These are phyloP conservation scores for Kwoniella botswanensis DNA, from an alignment of 768 basidiomycete species.

Conservation along the genomic window DNA sequence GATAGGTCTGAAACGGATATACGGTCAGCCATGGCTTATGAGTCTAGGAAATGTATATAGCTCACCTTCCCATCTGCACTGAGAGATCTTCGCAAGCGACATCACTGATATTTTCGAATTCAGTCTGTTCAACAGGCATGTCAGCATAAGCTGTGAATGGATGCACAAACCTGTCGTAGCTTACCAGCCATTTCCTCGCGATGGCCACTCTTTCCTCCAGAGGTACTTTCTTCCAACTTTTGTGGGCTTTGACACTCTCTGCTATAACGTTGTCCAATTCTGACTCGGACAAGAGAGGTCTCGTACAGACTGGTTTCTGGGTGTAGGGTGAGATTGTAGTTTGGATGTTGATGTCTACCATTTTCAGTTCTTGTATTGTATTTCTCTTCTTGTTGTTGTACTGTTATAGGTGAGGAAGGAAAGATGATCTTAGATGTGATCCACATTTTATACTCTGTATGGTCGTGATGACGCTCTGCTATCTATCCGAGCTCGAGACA, in stretches of 20 bases:
- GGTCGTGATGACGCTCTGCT: neutral
- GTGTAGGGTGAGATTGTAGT: conserved; percentile 84
- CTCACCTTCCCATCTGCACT: conserved; percentile 88
- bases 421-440: neutral
- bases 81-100: conserved; percentile 78
- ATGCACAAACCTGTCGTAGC: conserved; percentile 13
- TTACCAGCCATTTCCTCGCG: conserved; percentile 73
- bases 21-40: conserved; percentile 2
- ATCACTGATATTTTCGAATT: conserved; percentile 65
- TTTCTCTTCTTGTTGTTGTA: neutral
- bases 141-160: conserved; percentile 6
- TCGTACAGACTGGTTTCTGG: conserved; percentile 71
- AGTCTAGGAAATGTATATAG: no score
- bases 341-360: conserved; percentile 61
- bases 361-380: conserved; percentile 1
- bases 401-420: neutral
- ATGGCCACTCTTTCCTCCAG: conserved; percentile 72
- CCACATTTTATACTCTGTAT: neutral
- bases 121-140: conserved; percentile 58
- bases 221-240: conserved; percentile 69
- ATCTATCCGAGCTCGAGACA: neutral
- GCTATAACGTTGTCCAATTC: conserved; percentile 70
- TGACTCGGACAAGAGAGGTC: conserved; percentile 67
- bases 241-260: conserved; percentile 71
- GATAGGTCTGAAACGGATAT: conserved; percentile 66